Evolutionary conservation across 176 grass and related monocot genomes (phyloP).

Genomic region (Bothriochloa decipiens): DNA sequence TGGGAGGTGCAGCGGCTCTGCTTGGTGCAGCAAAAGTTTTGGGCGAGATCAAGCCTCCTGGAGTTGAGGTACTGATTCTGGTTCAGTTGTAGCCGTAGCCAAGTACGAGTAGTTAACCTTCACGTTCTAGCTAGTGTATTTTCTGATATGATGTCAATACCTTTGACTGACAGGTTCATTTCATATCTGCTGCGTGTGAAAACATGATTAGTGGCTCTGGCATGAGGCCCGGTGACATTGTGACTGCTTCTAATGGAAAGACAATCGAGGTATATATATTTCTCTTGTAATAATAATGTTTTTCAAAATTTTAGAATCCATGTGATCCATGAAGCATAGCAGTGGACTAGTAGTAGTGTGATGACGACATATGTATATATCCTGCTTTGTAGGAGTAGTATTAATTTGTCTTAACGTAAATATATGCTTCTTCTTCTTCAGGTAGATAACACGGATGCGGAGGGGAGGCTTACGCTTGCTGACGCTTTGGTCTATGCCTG

Average conservation of each 20-base stretch:
- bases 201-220: not conserved
- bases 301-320: not conserved
- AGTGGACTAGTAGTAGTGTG: not conserved
- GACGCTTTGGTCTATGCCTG: slow-evolving; percentile 97
- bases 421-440: slow-evolving; percentile 37
- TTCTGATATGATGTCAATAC: not conserved
- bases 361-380: not conserved
- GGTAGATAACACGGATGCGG: slow-evolving; percentile 99
- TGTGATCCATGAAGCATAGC: not conserved
- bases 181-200: not conserved
- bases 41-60: slow-evolving; percentile 87
- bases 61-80: slow-evolving; percentile 67
- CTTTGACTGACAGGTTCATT: not conserved
- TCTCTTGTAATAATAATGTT: not conserved
- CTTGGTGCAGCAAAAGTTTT: slow-evolving; percentile 90
- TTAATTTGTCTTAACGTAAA: not conserved
- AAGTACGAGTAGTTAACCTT: not conserved
- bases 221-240: not conserved
- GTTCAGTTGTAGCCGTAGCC: not conserved
- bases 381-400: slow-evolving; percentile 50
- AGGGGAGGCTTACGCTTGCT: slow-evolving; percentile 97
- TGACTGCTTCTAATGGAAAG: not conserved
- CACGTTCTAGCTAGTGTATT: not conserved
- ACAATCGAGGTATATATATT: slow-evolving; percentile 50
- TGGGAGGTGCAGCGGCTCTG: slow-evolving; percentile 82